phyloP scores from a whole-genome alignment of 2,329 filamentous ascomycete genomes.

The Pseudogymnoascus sp. region DNA sequence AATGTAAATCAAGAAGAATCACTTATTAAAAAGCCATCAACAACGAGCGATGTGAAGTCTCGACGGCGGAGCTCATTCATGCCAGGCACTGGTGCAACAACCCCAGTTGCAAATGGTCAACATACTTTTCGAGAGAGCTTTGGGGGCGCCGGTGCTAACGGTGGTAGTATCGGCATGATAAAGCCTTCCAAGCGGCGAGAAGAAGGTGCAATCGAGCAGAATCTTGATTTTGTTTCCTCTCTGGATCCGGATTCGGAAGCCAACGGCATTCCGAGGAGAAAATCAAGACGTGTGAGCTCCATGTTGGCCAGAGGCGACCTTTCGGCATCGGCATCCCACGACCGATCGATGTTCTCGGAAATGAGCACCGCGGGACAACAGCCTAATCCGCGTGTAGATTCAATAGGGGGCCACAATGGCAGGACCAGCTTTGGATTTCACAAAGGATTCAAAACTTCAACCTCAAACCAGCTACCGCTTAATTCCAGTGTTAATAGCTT shows the following conservation, averaged over 20 bases:
- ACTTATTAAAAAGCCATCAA: constrained; percentile 35
- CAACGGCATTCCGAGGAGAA: constrained; percentile 46
- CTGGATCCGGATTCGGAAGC: constrained; percentile 61
- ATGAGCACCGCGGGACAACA: constrained; percentile 42
- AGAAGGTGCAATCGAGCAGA: constrained; percentile 22
- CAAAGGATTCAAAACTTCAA: constrained; percentile 27
- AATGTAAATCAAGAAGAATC: constrained; percentile 59
- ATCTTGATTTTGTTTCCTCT: constrained; percentile 58
- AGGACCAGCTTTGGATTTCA: constrained; percentile 45
- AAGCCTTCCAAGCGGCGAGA: constrained; percentile 17
- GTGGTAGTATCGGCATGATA: constrained; percentile 14
- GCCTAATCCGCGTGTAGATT: constrained; percentile 46
- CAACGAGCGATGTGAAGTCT: constrained; percentile 29
- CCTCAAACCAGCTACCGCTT: constrained; percentile 23
- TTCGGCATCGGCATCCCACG: constrained; percentile 62
- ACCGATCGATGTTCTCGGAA: constrained; percentile 72
- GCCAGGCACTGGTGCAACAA: constrained; percentile 65
- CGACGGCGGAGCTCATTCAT: constrained; percentile 49
- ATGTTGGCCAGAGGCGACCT: constrained; percentile 80
- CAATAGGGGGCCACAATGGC: constrained; percentile 45
- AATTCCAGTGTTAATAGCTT: constrained; percentile 51
- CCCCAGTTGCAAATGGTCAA: constrained; percentile 57
- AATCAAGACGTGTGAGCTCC: constrained; percentile 78
- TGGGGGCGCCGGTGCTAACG: constrained; percentile 32
- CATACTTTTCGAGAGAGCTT: constrained; percentile 70